These are phyloP conservation scores for Fusarium caatingaense DNA, from an alignment of 2,329 filamentous ascomycete species.

Conservation along the genomic window DNA sequence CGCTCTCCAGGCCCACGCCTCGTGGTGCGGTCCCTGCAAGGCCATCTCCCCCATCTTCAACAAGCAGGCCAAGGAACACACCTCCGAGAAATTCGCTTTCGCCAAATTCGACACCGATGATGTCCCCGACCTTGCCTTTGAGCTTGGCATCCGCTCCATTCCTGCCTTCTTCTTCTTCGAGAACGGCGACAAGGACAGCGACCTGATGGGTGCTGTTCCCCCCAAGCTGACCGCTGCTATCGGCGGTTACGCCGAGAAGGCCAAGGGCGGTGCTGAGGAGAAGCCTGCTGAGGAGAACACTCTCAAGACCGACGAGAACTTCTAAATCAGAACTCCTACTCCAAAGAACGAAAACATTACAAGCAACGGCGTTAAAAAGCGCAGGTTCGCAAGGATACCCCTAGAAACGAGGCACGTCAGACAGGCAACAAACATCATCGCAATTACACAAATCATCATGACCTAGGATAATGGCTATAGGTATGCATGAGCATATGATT, in stretches of 20 bases:
- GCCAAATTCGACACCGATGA: constrained; percentile 70
- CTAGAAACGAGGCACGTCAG: constrained; percentile 20
- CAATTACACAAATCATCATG: constrained; percentile 1
- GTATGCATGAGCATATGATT: neutral
- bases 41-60: constrained; percentile 66
- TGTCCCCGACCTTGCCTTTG: constrained; percentile 60
- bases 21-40: constrained; percentile 72
- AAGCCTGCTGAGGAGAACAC: constrained; percentile 24
- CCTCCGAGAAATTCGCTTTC: constrained; percentile 61
- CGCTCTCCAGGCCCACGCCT: constrained; percentile 67
- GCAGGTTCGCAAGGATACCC: constrained; percentile 39
- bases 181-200: constrained; percentile 61
- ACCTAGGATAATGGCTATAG: neutral
- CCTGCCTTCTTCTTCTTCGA: constrained; percentile 72
- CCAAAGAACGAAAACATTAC: neutral
- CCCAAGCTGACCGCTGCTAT: constrained; percentile 49
- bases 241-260: constrained; percentile 43
- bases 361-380: constrained; percentile 13
- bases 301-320: constrained; percentile 39
- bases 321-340: constrained; percentile 12
- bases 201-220: constrained; percentile 56
- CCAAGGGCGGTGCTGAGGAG: constrained; percentile 35
- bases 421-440: constrained; percentile 15
- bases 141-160: constrained; percentile 65
- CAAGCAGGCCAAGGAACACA: constrained; percentile 56